Evolutionary conservation across 345 rosid species (phyloP).

Genomic region (Brassica cretica): DNA sequence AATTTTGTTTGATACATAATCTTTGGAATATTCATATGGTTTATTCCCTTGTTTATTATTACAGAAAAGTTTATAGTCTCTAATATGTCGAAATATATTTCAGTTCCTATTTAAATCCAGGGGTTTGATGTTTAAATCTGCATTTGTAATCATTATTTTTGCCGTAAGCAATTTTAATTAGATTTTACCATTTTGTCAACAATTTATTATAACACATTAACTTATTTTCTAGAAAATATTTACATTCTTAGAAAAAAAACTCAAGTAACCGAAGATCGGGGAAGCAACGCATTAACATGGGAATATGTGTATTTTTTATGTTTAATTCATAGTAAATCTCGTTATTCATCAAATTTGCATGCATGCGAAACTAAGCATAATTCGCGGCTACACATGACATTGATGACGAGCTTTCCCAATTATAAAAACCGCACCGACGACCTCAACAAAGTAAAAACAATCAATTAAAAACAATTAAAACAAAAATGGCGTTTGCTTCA

Average conservation of each 20-base stretch:
- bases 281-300: conserved; percentile 16
- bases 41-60: not conserved
- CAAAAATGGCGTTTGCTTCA: conserved; percentile 32
- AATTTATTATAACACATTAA: too few relatives aligned
- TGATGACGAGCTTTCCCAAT: conserved; percentile 26
- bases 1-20: not conserved
- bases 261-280: conserved; percentile 1
- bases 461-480: not conserved
- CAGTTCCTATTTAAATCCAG: not conserved
- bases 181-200: too few relatives aligned
- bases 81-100: not conserved
- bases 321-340: not conserved
- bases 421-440: conserved; percentile 35
- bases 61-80: not conserved
- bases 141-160: not conserved
- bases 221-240: too few relatives aligned
- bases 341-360: conserved; percentile 28
- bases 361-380: conserved; percentile 33
- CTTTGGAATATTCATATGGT: not conserved
- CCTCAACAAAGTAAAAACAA: conserved; percentile 4
- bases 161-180: too few relatives aligned
- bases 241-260: not conserved
- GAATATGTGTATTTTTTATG: conserved; percentile 14
- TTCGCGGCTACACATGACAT: conserved; percentile 35
- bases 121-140: not conserved